Evolutionary conservation across 2,329 filamentous ascomycete species (phyloP), one percentile per base, ranked within the genome.

Genomic region (Pseudocercospora pini-densiflorae): DNA sequence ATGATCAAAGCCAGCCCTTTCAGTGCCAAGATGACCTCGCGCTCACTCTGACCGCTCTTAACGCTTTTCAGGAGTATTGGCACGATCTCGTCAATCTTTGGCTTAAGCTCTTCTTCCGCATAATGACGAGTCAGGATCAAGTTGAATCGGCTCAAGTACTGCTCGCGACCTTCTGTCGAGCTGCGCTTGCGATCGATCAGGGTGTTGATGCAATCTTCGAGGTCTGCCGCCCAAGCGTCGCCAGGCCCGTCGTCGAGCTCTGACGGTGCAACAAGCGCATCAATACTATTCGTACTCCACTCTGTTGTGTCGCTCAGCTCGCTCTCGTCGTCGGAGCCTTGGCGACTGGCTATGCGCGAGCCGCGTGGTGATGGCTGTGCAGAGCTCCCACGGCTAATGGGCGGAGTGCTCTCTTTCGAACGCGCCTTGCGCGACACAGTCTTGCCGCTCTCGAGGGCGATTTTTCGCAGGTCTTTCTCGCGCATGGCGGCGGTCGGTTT

Each of bases 131-230:
- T 91, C 60, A 94, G 78, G 21, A 92, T 83, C 60, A 89, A 86
- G 47, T 86, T 84, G 76, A 90, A 92, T 1, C 83, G 83, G 53
- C 81, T 81, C 58, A 93, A 81, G 31, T 85, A 86, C 47, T 87
- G 83, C 73, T 93, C 90, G 61, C 93, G 88, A 23, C 88, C 88
- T 68, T 91, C 87, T 24, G 85, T 87, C 70, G 89, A 93, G 78
- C 90, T 92, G 70, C 90, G 88, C 83, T 96, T 97, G 73, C 92
- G 89, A 72, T 92, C 88, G 62, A 90, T 84, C 29, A 97, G 86
- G 71, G 91, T 88, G 57, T 90, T 84, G 68, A 96, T 88, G 65
- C 89, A 87, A 68, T 89, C 86, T 29, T 85, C 82, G 36, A 94
- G 80, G 64, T 87, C 85, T 16, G 86, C 80, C 54, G 88, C 85